These are phyloP conservation scores for Aurifilum marmelostoma DNA, from an alignment of 2,329 filamentous ascomycete species.

Conservation along the genomic window DNA sequence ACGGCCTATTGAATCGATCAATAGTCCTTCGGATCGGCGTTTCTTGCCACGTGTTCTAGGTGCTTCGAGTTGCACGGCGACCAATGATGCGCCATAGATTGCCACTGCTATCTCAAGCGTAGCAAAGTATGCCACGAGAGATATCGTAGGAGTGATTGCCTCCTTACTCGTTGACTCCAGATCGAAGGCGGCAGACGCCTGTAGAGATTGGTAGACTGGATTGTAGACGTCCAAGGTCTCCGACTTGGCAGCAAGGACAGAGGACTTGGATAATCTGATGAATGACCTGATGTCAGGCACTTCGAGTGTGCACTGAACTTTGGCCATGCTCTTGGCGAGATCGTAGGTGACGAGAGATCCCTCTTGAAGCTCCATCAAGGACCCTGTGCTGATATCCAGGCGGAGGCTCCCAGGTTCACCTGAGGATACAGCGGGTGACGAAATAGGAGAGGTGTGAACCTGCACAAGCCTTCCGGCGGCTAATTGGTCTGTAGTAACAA, in stretches of 20 bases:
- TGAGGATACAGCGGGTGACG: slow-evolving; percentile 28
- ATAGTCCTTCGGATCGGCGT: slow-evolving; percentile 61
- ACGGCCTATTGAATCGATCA: slow-evolving; percentile 75
- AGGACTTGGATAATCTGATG: slow-evolving; percentile 66
- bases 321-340: slow-evolving; percentile 64
- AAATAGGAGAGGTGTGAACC: slow-evolving; percentile 41
- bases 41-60: slow-evolving; percentile 59
- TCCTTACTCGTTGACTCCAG: slow-evolving; percentile 39
- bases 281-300: slow-evolving; percentile 62
- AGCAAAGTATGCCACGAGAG: slow-evolving; percentile 64
- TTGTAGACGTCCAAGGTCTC: slow-evolving; percentile 67
- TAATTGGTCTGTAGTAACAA: slow-evolving; percentile 14
- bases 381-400: slow-evolving; percentile 66
- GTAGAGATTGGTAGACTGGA: slow-evolving; percentile 67
- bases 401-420: slow-evolving; percentile 43
- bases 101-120: slow-evolving; percentile 69
- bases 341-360: slow-evolving; percentile 65
- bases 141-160: slow-evolving; percentile 39
- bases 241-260: slow-evolving; percentile 64
- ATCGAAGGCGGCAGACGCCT: slow-evolving; percentile 52
- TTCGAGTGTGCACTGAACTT: slow-evolving; percentile 57
- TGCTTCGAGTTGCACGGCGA: slow-evolving; percentile 71
- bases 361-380: slow-evolving; percentile 61
- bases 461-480: slow-evolving; percentile 25
- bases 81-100: slow-evolving; percentile 63